These are phyloP conservation scores for Xylaria bambusicola DNA, from an alignment of 495 filamentous ascomycete species.

Conservation along the genomic window DNA sequence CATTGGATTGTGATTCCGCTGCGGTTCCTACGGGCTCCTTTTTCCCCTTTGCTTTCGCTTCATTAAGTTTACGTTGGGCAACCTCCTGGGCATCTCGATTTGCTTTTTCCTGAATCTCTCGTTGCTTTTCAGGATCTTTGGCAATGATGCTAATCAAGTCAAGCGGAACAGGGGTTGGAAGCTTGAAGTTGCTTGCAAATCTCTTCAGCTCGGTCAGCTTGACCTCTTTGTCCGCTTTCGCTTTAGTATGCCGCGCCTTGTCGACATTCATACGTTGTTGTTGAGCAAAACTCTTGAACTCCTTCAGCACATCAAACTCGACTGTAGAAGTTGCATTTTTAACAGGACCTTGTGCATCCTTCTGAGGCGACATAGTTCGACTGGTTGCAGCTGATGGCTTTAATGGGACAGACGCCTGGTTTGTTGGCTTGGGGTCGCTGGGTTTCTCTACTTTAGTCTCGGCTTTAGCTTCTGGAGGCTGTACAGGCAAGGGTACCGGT, in stretches of 20 bases:
- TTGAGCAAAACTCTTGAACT: constrained; percentile 78
- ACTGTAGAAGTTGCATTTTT: constrained; percentile 75
- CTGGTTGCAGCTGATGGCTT: constrained; percentile 37
- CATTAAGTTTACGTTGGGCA: constrained; percentile 41
- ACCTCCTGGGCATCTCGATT: constrained; percentile 66
- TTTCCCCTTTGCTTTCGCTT: constrained; percentile 44
- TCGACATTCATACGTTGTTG: constrained; percentile 60
- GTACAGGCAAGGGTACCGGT: constrained; percentile 28
- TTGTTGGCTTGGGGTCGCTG: constrained; percentile 31
- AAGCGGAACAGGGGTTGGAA: constrained; percentile 84
- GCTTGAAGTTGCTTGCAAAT: constrained; percentile 91
- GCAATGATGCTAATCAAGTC: constrained; percentile 94
- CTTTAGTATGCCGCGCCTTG: constrained; percentile 70
- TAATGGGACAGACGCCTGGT: constrained; percentile 31
- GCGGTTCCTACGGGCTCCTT: constrained; percentile 33
- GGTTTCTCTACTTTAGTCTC: constrained; percentile 37
- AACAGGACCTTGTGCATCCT: constrained; percentile 34
- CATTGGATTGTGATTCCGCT: constrained; percentile 41
- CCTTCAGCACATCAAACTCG: constrained; percentile 72
- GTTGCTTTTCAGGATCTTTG: constrained; percentile 90
- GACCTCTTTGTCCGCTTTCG: constrained; percentile 79
- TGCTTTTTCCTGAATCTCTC: constrained; percentile 86
- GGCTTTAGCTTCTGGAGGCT: constrained; percentile 26
- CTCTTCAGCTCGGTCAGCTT: constrained; percentile 94
- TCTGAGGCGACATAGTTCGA: constrained; percentile 44